Evolutionary conservation across 163 green algal genomes (phyloP).

Genomic region (Chlamydomonas reinhardtii): DNA sequence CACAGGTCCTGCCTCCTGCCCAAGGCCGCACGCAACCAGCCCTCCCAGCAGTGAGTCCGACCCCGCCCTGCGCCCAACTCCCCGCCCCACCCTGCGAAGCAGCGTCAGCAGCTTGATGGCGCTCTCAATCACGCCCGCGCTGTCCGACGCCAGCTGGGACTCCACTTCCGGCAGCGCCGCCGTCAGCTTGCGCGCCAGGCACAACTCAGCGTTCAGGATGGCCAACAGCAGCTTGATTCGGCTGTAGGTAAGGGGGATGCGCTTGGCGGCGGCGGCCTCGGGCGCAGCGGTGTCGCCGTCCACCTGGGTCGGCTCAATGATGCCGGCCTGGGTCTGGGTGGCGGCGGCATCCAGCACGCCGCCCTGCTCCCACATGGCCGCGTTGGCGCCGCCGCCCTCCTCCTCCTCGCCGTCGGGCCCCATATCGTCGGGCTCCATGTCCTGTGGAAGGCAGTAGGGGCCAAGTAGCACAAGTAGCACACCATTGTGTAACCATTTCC

Average conservation of each 20-base stretch:
- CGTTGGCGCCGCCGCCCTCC: background rate
- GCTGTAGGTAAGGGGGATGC: background rate
- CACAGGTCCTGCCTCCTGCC: no score
- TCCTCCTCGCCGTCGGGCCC: background rate
- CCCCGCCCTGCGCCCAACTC: background rate
- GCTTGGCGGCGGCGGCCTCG: background rate
- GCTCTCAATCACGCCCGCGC: background rate
- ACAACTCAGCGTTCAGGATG: constrained; percentile 6
- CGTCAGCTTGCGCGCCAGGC: constrained; percentile 5
- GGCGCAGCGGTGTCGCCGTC: background rate
- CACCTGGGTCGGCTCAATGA: constrained; percentile 37
- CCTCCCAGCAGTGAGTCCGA: no score
- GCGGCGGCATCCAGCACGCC: no score
- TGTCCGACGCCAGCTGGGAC: constrained; percentile 9
- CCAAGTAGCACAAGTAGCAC: no score
- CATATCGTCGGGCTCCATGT: constrained; percentile 18
- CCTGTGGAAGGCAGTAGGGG: background rate
- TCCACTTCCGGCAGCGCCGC: constrained; percentile 27
- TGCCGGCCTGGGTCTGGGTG: background rate
- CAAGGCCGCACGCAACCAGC: no score
- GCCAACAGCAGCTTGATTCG: background rate
- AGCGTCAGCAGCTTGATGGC: constrained; percentile 44
- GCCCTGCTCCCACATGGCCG: no score
- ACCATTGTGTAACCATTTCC: no score
- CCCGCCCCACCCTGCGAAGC: background rate